These are phyloP conservation scores for Pichia cactophila DNA, from an alignment of 1,139 yeast species.

Conservation along the genomic window DNA sequence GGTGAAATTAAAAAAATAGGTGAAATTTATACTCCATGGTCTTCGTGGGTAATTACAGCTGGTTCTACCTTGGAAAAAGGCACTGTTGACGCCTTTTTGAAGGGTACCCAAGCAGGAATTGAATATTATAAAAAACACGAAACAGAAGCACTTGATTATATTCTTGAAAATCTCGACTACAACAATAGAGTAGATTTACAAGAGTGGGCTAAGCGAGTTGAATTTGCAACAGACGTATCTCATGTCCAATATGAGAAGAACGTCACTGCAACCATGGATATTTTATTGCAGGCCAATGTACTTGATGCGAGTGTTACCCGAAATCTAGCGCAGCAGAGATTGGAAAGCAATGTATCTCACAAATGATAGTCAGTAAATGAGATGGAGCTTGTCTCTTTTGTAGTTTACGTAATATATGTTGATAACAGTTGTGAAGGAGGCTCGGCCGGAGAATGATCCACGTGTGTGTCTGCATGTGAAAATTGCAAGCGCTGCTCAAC, in stretches of 20 bases:
- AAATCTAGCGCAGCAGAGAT: slow-evolving; percentile 17
- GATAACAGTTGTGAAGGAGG: neutral
- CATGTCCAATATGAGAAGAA: slow-evolving; percentile 54
- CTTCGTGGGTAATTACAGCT: slow-evolving; percentile 80
- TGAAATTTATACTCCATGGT: slow-evolving; percentile 92
- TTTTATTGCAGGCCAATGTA: slow-evolving; percentile 59
- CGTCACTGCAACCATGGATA: slow-evolving; percentile 31
- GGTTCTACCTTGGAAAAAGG: slow-evolving; percentile 27
- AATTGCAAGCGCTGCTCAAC: neutral
- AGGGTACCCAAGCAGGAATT: slow-evolving; percentile 60
- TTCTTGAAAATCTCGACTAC: slow-evolving; percentile 65
- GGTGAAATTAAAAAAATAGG: slow-evolving; percentile 78
- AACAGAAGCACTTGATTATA: slow-evolving; percentile 61
- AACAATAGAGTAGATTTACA: slow-evolving; percentile 59
- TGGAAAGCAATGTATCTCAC: neutral
- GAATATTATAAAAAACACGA: slow-evolving; percentile 50
- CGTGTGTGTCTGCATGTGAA: slow-evolving; percentile 10
- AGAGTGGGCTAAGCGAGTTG: slow-evolving; percentile 73
- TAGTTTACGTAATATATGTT: no score
- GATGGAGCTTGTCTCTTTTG: no score
- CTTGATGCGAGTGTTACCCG: neutral
- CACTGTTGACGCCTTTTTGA: slow-evolving; percentile 22
- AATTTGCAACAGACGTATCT: slow-evolving; percentile 46
- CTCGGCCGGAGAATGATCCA: neutral
- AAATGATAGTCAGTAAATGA: neutral